Conservation (phyloP, 176 grass and related monocot genomes). For the Saccharum spontaneum region DNA sequence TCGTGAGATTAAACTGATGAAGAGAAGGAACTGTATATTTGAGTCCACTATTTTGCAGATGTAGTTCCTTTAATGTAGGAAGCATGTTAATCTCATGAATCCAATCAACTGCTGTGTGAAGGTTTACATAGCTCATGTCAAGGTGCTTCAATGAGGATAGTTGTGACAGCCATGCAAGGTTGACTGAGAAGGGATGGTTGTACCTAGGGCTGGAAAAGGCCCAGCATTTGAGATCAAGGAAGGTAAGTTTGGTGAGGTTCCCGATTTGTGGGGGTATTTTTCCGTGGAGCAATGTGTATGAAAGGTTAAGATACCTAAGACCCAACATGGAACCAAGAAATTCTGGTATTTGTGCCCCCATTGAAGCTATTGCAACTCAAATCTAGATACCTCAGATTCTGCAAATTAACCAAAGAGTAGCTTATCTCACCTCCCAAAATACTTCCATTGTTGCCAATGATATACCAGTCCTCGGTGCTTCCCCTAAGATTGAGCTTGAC, state of each 20-base stretch:
- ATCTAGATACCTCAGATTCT: slow-evolving; percentile 37
- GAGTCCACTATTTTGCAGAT: not conserved
- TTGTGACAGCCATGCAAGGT: slow-evolving; percentile 37
- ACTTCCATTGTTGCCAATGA: too few species aligned
- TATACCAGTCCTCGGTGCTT: too few species aligned
- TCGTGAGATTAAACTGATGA: not conserved
- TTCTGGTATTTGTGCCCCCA: not conserved
- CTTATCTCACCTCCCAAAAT: slow-evolving; percentile 37
- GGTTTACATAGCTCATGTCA: slow-evolving; percentile 5
- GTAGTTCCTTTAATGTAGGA: not conserved
- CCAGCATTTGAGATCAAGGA: slow-evolving; percentile 29
- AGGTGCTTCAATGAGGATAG: slow-evolving; percentile 30
- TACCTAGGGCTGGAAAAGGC: fast-evolving
- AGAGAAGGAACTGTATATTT: not conserved
- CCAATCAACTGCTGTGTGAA: slow-evolving; percentile 1
- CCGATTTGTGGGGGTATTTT: slow-evolving; percentile 19
- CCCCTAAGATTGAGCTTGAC: slow-evolving; percentile 37
- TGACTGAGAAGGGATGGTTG: too few species aligned
- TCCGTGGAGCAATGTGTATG: not conserved
- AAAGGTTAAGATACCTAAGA: slow-evolving; percentile 37
- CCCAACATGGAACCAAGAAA: slow-evolving; percentile 25
- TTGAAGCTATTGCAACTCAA: slow-evolving; percentile 33
- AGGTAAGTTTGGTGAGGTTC: slow-evolving; percentile 39
- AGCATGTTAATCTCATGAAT: slow-evolving; percentile 23
- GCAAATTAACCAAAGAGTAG: slow-evolving; percentile 28